Percentiles rank a stretch among this genome's conserved stretches.
phyloP scores from a whole-genome alignment of 208 protist species.

The Pavlovales sp. region DNA sequence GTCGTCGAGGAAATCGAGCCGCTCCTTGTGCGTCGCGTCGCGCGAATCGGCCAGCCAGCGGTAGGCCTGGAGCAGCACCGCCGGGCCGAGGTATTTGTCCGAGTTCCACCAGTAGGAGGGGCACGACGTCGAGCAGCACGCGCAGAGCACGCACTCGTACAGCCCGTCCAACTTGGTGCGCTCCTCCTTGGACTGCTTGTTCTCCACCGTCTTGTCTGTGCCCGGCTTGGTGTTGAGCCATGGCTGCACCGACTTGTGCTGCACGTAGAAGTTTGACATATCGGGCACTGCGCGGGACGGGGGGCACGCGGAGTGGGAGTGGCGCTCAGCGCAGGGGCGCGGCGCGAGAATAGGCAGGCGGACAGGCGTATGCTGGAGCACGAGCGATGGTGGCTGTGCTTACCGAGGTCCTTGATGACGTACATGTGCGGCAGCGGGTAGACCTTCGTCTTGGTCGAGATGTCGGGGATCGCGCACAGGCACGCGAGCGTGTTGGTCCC shows the following conservation, averaged over 20 bases:
- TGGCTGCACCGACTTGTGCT: slow-evolving; percentile 72
- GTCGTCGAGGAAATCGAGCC: slow-evolving; percentile 63
- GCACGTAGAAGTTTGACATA: slow-evolving; percentile 73
- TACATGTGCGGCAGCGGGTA: slow-evolving; percentile 72
- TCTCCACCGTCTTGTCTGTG: slow-evolving; percentile 38
- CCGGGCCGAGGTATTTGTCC: slow-evolving; percentile 76
- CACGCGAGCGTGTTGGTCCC: slow-evolving; percentile 72
- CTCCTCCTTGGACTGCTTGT: slow-evolving; percentile 62
- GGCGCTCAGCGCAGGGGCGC: no score
- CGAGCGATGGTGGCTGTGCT: neutral
- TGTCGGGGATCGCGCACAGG: slow-evolving; percentile 60
- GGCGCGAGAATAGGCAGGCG: no score
- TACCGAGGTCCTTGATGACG: slow-evolving; percentile 25
- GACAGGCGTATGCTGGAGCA: no score
- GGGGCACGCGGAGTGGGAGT: no score
- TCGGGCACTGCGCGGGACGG: slow-evolving; percentile 65
- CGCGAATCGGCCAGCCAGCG: slow-evolving; percentile 75
- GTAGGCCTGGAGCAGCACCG: slow-evolving; percentile 70
- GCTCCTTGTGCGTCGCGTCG: slow-evolving; percentile 60
- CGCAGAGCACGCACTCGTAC: slow-evolving; percentile 81
- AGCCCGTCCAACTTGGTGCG: slow-evolving; percentile 62
- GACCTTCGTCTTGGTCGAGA: slow-evolving; percentile 59
- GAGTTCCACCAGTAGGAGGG: slow-evolving; percentile 78
- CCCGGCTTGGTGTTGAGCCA: slow-evolving; percentile 61
- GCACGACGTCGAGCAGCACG: slow-evolving; percentile 78